Evolutionary conservation across 75 land plant species (phyloP), one percentile per base, ranked within the genome.

Genomic region (Sequoiadendron giganteum): DNA sequence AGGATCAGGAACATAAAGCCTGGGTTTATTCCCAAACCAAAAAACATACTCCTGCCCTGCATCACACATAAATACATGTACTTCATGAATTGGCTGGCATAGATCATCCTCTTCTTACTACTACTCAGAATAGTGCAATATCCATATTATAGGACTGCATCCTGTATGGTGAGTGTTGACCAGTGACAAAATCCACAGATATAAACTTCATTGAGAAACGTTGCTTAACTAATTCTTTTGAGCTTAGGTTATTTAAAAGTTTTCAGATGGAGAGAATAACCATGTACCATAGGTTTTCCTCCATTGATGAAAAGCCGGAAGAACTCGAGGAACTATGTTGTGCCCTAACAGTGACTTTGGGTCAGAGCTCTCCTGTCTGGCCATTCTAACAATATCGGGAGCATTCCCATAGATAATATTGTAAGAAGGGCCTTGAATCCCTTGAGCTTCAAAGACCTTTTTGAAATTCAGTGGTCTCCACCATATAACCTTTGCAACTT

Each of bases 11-110:
- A 93, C 73, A 2, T 77, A 70, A 61, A 91, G 55, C 42, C 90
- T 88, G 13, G 95, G 92, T 36, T 84, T 88, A 39, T 86, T 58
- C 38, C 92, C 94, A 39, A 65, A 47, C 95, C 93, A 94, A 30
- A 34, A 65, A 19, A 93, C 21, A 84, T 85, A 90, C 1, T 86
- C 48, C 30, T 89, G 87, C 16, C 95, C 95, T 94, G 91, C 68
- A 73, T 40, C 25, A 39, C 47, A 38, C 82, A 79, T 40, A 42
- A 4, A 42, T 28, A 79, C 2, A 15, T 11, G 6, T 70, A 7
- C 52, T 32, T 75, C 13, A 30, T 34, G 32, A 75, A 32, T 75
- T 75, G 36, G 77, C 3, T 30, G 1, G 30, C 8, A 34, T 32
- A 14, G 77, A 75, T 32, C 8, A 10, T 75, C 13, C 5, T 75